Conservation (phyloP, 2,329 filamentous ascomycete genomes). For the Teratosphaeria nubilosa region DNA sequence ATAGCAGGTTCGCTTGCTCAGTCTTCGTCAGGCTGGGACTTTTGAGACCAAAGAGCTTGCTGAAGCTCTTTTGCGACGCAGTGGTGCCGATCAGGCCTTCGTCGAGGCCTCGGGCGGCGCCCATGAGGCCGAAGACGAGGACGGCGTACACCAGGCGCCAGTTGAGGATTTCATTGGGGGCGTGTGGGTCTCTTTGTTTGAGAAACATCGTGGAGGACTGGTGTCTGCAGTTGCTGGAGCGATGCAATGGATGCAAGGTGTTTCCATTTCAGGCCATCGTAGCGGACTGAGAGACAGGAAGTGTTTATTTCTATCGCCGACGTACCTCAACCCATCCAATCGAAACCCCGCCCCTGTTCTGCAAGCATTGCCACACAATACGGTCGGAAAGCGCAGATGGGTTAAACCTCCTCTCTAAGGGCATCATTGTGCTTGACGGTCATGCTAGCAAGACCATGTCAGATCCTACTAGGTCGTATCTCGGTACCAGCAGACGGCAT, state of each 20-base stretch:
- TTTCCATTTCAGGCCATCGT: background rate
- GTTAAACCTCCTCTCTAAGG: background rate
- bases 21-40: constrained; percentile 40
- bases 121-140: constrained; percentile 48
- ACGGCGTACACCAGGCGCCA: constrained; percentile 72
- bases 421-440: background rate
- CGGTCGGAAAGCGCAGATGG: background rate
- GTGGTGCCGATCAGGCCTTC: constrained; percentile 58
- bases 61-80: constrained; percentile 55
- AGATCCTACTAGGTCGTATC: background rate
- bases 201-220: constrained; percentile 17
- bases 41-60: constrained; percentile 47
- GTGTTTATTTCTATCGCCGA: background rate
- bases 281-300: background rate
- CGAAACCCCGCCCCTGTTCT: background rate
- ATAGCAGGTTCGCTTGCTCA: constrained; percentile 50
- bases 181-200: constrained; percentile 41
- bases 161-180: constrained; percentile 63
- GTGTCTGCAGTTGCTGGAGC: background rate
- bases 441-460: background rate
- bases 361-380: background rate
- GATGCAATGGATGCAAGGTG: background rate
- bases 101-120: constrained; percentile 67
- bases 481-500: background rate
- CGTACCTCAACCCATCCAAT: background rate